A percentile compares a stretch with the other conserved stretches of the same genome.
Evolutionary conservation across 768 basidiomycete genomes (phyloP).

Genomic region (Termitomyces sp.): DNA sequence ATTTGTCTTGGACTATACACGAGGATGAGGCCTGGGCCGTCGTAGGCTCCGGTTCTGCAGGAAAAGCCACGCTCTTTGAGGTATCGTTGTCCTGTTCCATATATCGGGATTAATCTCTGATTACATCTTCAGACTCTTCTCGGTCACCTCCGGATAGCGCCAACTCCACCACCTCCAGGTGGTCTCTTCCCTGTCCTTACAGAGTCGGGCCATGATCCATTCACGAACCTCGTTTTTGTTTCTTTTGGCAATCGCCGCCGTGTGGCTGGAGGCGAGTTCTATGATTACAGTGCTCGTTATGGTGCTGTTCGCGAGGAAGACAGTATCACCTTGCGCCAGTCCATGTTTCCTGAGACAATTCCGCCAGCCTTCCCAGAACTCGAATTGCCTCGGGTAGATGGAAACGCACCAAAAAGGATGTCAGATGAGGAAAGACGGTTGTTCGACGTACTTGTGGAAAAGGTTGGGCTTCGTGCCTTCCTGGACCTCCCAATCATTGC

Average conservation of each 20-base stretch:
- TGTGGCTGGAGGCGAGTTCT: conserved; percentile 65
- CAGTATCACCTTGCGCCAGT: conserved; percentile 65
- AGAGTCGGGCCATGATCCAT: conserved; percentile 35
- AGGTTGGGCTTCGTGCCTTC: conserved; percentile 52
- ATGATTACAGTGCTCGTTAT: conserved; percentile 91
- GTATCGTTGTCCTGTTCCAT: conserved; percentile 29
- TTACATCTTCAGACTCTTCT: conserved; percentile 47
- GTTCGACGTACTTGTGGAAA: conserved; percentile 48
- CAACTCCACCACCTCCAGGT: conserved; percentile 49
- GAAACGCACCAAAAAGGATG: conserved; percentile 11
- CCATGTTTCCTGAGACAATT: conserved; percentile 53
- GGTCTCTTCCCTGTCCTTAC: conserved; percentile 76
- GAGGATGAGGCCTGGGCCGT: conserved; percentile 73
- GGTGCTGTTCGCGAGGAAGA: conserved; percentile 86
- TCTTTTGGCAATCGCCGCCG: conserved; percentile 62
- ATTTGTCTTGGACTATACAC: conserved; percentile 53
- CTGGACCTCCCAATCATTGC: conserved; percentile 84
- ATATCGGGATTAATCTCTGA: neutral
- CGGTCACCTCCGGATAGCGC: conserved; percentile 65
- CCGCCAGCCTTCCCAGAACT: conserved; percentile 20
- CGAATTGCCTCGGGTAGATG: conserved; percentile 15
- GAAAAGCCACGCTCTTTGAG: conserved; percentile 59
- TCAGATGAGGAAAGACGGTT: conserved; percentile 21
- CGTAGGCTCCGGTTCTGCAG: conserved; percentile 57
- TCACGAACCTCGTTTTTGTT: conserved; percentile 46